A percentile compares a stretch with the other conserved stretches of the same genome.
Conservation (phyloP, 257 asterid genomes). For the Anisodus tanguticus region DNA sequence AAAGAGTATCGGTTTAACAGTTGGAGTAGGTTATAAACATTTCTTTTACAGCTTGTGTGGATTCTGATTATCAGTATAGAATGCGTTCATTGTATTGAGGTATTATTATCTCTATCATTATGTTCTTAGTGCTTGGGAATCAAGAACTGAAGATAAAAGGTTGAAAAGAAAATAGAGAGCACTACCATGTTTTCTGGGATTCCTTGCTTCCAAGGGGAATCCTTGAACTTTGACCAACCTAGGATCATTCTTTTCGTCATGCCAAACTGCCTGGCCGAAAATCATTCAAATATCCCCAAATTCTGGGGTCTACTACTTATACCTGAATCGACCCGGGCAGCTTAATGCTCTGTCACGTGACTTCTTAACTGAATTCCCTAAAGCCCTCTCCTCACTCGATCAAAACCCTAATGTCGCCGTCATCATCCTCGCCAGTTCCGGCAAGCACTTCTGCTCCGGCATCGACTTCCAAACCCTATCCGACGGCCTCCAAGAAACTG, state of each 20-base stretch:
- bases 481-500: slow-evolving; percentile 32
- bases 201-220: too few species aligned
- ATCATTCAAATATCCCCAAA: slow-evolving; percentile 49
- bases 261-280: slow-evolving; percentile 25
- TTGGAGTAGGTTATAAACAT: slow-evolving; percentile 16
- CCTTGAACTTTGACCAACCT: too few species aligned
- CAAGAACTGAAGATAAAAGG: not conserved
- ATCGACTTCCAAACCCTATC: slow-evolving; percentile 59
- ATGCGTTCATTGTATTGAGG: not conserved
- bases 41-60: slow-evolving; percentile 13
- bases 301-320: slow-evolving; percentile 57
- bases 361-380: slow-evolving; percentile 82
- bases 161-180: not conserved
- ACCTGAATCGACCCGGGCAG: slow-evolving; percentile 59
- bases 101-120: not conserved
- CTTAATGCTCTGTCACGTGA: slow-evolving; percentile 73
- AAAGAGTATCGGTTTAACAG: not conserved
- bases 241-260: too few species aligned
- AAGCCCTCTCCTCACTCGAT: slow-evolving; percentile 70
- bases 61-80: not conserved
- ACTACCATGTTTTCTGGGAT: not conserved
- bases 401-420: slow-evolving; percentile 63
- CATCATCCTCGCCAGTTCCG: slow-evolving; percentile 67
- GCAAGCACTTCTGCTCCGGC: slow-evolving; percentile 84
- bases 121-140: not conserved